Evolutionary conservation across 352 stramenopile genomes (phyloP), one percentile per base, ranked within the genome.

Genomic region (Phytophthora aleatoria): DNA sequence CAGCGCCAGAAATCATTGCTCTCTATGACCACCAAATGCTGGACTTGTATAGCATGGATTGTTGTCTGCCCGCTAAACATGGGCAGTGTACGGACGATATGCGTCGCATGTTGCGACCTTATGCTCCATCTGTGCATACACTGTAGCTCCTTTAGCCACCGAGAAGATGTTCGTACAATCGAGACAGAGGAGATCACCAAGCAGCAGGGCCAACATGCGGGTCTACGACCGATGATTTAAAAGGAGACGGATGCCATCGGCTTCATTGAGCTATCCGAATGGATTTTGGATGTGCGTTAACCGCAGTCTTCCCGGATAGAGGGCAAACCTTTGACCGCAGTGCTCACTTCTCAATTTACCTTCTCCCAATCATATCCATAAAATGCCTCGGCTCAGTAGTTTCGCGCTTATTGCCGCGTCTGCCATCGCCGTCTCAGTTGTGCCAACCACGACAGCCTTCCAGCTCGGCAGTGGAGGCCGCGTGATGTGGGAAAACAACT

Each of bases 401-500:
- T 38, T 56, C 26, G 33, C 20, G 15, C 24, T 71, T 54, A 20
- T 69, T 20, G 57, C 57, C 20, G 36, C 44, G 15, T 57, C 42
- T 51, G 49, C 48, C 13, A 15, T 72, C 28, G 50, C 28, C 35
- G 35, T 43, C 47, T 57, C 57, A 6, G 42, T 70, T 16, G 33
- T 56, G 5, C 57, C 44, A 33, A 35, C n/a, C 15, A 52, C 53
- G 12, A 12, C 36, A 31, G 67, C 42, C n/a, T 72, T 69, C n/a
- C 56, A 69, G 24, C 28, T 64, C 3, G 64, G 63, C 13, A 79
- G 67, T 20, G 15, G n/a, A 6, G 66, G 52, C 3, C 65, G 72
- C 8, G 65, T 79, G 26, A 77, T 81, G 69, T 79, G 72, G 74
- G 72, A 73, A 43, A 68, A 73, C 41, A 64, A 81, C 39, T 83